Base-by-base conservation (phyloP, 1,139 yeast species). In the Kurtzmaniella natalensis region DNA sequence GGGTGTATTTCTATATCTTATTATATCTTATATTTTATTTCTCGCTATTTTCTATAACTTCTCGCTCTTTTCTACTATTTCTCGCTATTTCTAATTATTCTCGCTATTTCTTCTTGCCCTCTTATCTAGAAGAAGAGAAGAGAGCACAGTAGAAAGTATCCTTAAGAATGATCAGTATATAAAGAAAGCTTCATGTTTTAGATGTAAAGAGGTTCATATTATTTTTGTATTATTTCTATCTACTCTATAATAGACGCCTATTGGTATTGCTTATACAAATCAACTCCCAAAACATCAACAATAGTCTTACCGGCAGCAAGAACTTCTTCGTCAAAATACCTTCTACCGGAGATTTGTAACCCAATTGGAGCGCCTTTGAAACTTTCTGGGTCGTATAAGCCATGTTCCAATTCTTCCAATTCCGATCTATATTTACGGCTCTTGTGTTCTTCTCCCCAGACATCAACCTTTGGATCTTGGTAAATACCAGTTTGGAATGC, bases 401-500 rank as follows among this genome's bases (percentile, higher is more conserved):
- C 45, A 30, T 55, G 55, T 41, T 61, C 69, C 29, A 75, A 59
- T 44, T 64, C 53, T 44, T 76, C 81, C 40, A 73, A 49, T 5
- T 51, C 56, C 34, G 69, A 66, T 61, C 80, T 57, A 45, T 38
- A 52, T 10, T 27, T 10, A 9, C 28, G 24, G 11, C 11, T 11
- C 16, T 37, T 27, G 32, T 58, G 61, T 25, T 51, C 50, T 10
- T 50, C 55, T 15, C 55, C 66, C 73, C 73, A 68, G 40, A 53
- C 52, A 47, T 69, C 75, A 25, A 60, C 37, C 6, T 44, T 34
- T 11, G 74, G 74, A 49, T 79, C 84, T 48, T 76, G 84, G 48
- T 55, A 64, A 42, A 78, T 54, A 10, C 83, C 81, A 7, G 84
- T 72, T 48, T 82, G 86, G 56, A 77, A 62, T 2, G 69, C 68